Conservation (phyloP, 805 yeast species). For the Lipomyces mesembrius region DNA sequence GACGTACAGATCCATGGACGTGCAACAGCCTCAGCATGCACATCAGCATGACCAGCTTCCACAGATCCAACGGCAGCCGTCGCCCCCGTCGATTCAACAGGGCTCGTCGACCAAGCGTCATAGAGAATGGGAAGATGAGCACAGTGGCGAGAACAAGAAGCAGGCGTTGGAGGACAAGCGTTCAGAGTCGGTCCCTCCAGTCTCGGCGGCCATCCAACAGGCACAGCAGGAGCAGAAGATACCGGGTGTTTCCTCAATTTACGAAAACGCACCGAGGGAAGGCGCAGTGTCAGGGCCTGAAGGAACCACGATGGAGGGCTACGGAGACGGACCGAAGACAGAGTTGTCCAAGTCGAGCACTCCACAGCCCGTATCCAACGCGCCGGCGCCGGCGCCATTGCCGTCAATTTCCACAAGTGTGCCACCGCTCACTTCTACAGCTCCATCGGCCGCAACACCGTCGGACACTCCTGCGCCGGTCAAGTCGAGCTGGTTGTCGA, state of each 20-base stretch:
- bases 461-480: slow-evolving; percentile 13
- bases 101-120: slow-evolving; percentile 25
- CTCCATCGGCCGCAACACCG: slow-evolving; percentile 4
- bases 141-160: slow-evolving; percentile 27
- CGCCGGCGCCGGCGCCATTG: slow-evolving; percentile 12
- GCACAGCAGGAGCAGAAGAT: slow-evolving; percentile 19
- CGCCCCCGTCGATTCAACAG: background rate
- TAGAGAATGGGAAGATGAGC: slow-evolving; percentile 36
- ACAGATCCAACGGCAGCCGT: slow-evolving; percentile 12
- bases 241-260: slow-evolving; percentile 30
- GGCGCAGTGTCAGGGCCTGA: slow-evolving; percentile 6
- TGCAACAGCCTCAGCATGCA: slow-evolving; percentile 13
- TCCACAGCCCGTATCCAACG: background rate
- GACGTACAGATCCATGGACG: slow-evolving; percentile 23
- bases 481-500: slow-evolving; percentile 28
- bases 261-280: slow-evolving; percentile 16
- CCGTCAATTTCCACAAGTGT: slow-evolving; percentile 17
- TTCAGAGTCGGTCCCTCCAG: slow-evolving; percentile 7
- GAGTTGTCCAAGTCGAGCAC: background rate
- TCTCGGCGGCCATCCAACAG: background rate
- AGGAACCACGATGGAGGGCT: slow-evolving; percentile 2
- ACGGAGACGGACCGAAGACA: background rate
- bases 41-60: slow-evolving; percentile 15
- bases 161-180: slow-evolving; percentile 32
- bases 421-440: background rate